These are phyloP conservation scores for Venturia oleaginea DNA, from an alignment of 2,329 filamentous ascomycete species.

Conservation along the genomic window DNA sequence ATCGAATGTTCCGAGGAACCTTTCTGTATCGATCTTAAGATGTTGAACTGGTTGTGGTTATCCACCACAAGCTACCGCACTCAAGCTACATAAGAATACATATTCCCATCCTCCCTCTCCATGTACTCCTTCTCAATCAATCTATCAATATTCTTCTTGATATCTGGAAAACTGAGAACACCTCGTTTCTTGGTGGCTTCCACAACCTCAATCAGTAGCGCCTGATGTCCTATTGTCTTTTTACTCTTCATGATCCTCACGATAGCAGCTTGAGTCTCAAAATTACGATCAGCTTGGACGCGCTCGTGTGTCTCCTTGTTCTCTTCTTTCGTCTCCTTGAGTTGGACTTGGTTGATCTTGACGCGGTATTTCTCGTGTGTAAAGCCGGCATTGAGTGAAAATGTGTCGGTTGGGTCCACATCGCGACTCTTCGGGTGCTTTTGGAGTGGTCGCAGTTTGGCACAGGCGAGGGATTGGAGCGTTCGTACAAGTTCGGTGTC, in stretches of 20 bases:
- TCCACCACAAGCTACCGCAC: background rate
- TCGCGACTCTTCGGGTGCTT: slow-evolving; percentile 84
- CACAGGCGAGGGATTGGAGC: slow-evolving; percentile 89
- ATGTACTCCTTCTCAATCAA: slow-evolving; percentile 92
- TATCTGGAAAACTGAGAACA: slow-evolving; percentile 73
- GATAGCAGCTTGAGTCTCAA: slow-evolving; percentile 94
- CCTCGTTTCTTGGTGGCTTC: slow-evolving; percentile 80
- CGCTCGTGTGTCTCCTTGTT: slow-evolving; percentile 90
- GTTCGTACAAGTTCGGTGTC: slow-evolving; percentile 78
- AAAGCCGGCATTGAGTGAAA: slow-evolving; percentile 72
- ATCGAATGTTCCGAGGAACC: background rate
- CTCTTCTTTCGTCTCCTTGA: slow-evolving; percentile 91
- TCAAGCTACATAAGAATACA: slow-evolving; percentile 53
- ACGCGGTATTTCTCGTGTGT: slow-evolving; percentile 74
- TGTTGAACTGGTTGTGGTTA: background rate
- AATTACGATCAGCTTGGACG: slow-evolving; percentile 80
- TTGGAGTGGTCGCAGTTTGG: slow-evolving; percentile 70
- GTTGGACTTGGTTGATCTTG: slow-evolving; percentile 98
- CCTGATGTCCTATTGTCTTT: slow-evolving; percentile 77
- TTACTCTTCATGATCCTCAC: slow-evolving; percentile 94
- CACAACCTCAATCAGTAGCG: slow-evolving; percentile 86
- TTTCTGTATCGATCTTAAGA: too few species aligned
- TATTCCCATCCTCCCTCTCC: slow-evolving; percentile 58
- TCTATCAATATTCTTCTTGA: slow-evolving; percentile 96
- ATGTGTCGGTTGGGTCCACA: slow-evolving; percentile 68